Base-by-base conservation (phyloP, 1,284 basidiomycete genomes). In the Trichosporon sp. region DNA sequence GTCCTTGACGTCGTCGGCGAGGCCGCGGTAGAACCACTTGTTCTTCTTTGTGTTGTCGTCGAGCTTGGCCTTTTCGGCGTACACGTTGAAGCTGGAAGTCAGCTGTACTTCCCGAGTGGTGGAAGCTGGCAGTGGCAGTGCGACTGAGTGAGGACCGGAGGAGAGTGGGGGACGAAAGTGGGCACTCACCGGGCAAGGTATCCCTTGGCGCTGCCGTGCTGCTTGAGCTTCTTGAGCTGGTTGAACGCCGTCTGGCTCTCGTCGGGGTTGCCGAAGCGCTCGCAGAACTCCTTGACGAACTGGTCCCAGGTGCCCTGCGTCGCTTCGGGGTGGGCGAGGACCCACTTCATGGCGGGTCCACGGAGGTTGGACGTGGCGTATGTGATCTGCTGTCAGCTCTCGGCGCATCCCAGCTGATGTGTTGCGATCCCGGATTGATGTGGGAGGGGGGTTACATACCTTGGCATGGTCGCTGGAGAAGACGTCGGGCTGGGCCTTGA, bases 401-500 rank as follows among this genome's bases (percentile, higher is more conserved):
- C n/a, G n/a, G n/a, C n/a, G n/a, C n/a, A n/a, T n/a, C 32, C 32
- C 32, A 32, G 32, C 32, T n/a, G n/a, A n/a, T n/a, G 32, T 9
- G 32, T 38, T 15, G 35, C 51, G 3, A 53, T 25, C 23, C 15
- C 68, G 64, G 23, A 68, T 60, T 4, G 77, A 77, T 76, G 15
- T 68, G 65, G n/a, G 70, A 63, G 75, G 70, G 25, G 71, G 56
- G 7, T 73, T 15, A 21, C 5, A 69, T 72, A 62, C 75, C 77
- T 76, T 62, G 2, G 68, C 75, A 5, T 76, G 75, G 29, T 76
- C 76, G 47, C 76, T 71, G 44, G 75, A 70, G 65, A 78, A 77
- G 44, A 75, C 74, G 1, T 74, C 77, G 65, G 75, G 75, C 65
- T 76, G 74, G 27, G 75, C 76, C 63, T 73, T 73, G 68, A 75